Evolutionary conservation across 1,284 basidiomycete species (phyloP).

Genomic region (Rhodotorula sp.): DNA sequence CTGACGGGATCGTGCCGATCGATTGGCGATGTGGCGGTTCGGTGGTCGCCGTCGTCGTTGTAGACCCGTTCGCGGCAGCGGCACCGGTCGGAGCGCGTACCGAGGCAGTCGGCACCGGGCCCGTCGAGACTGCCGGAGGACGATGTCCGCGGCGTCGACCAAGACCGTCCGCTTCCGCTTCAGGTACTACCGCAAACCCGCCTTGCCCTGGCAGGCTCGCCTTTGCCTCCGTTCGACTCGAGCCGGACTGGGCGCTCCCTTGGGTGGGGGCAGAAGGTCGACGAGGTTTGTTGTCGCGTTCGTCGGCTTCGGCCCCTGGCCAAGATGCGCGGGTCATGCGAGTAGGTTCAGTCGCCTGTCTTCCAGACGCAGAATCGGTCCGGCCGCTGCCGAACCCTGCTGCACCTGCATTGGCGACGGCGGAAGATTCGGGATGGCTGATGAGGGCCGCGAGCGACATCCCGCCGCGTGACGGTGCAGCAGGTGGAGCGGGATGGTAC

Average conservation of each 20-base stretch:
- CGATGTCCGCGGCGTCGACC: conserved; percentile 25
- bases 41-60: too few relatives aligned
- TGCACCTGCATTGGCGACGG: neutral
- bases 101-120: neutral
- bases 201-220: too few relatives aligned
- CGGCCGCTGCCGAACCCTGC: neutral
- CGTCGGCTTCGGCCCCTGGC: too few relatives aligned
- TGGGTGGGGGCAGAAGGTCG: too few relatives aligned
- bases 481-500: neutral
- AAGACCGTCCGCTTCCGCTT: neutral
- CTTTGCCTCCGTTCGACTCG: neutral
- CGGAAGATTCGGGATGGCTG: neutral
- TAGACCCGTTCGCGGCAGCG: neutral
- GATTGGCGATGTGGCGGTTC: neutral
- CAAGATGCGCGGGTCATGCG: too few relatives aligned
- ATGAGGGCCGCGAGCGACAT: conserved; percentile 1
- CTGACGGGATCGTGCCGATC: conserved; percentile 10
- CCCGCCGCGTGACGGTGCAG: neutral
- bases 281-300: too few relatives aligned
- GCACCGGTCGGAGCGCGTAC: neutral
- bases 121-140: conserved; percentile 22
- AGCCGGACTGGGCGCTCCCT: neutral
- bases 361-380: neutral
- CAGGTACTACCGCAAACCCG: neutral
- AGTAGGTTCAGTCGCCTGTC: neutral